These are phyloP conservation scores for Bertia moriformis DNA, from an alignment of 2,329 filamentous ascomycete species.

Conservation along the genomic window DNA sequence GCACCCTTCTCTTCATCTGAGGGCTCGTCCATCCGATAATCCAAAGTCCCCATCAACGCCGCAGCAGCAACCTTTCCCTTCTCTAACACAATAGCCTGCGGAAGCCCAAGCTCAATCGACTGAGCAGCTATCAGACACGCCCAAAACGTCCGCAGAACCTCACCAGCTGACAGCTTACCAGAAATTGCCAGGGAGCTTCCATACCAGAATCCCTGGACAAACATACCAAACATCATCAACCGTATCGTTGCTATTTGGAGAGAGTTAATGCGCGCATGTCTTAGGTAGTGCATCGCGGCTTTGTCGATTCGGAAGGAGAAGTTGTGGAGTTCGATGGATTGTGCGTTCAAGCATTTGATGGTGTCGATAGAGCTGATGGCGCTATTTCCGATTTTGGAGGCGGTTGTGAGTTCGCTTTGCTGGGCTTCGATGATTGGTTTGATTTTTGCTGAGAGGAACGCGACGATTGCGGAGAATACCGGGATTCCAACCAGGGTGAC, in stretches of 20 bases:
- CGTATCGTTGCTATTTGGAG: slow-evolving; percentile 60
- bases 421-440: slow-evolving; percentile 56
- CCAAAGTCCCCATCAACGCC: slow-evolving; percentile 30
- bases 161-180: slow-evolving; percentile 33
- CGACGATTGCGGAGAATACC: slow-evolving; percentile 44
- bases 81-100: slow-evolving; percentile 62
- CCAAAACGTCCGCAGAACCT: slow-evolving; percentile 75
- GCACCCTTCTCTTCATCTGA: slow-evolving; percentile 11
- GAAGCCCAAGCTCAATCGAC: slow-evolving; percentile 58
- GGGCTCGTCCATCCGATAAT: slow-evolving; percentile 16
- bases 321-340: slow-evolving; percentile 51
- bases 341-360: slow-evolving; percentile 74
- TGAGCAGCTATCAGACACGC: slow-evolving; percentile 64
- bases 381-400: slow-evolving; percentile 57
- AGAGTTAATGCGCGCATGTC: slow-evolving; percentile 55
- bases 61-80: slow-evolving; percentile 66
- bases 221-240: slow-evolving; percentile 63
- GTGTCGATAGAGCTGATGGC: slow-evolving; percentile 65
- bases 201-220: slow-evolving; percentile 84
- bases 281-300: slow-evolving; percentile 48
- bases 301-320: slow-evolving; percentile 43
- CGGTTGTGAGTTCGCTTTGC: slow-evolving; percentile 48
- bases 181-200: background rate
- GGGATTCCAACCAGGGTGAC: slow-evolving; percentile 65
- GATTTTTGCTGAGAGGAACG: slow-evolving; percentile 42